phyloP scores from a whole-genome alignment of 257 asterid genomes.

The Euphrasia confusa region DNA sequence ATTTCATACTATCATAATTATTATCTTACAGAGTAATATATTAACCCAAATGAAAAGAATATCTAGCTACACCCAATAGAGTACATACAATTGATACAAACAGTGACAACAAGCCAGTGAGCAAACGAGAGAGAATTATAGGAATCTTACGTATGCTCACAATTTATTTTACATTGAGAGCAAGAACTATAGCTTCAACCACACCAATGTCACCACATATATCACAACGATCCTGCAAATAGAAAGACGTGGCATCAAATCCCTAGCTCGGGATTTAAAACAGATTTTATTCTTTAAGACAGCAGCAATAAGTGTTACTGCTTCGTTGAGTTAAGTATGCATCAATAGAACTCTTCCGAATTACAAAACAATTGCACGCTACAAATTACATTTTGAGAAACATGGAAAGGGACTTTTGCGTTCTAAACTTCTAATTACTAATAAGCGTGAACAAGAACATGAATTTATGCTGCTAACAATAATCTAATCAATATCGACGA shows the following conservation, averaged over 20 bases:
- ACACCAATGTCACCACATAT: slow-evolving; percentile 58
- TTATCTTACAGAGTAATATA: no score
- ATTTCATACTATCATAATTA: no score
- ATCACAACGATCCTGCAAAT: slow-evolving; percentile 56
- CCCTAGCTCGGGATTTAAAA: not conserved
- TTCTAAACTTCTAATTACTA: not conserved
- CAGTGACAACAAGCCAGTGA: slow-evolving; percentile 4
- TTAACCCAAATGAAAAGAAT: no score
- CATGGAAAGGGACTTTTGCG: not conserved
- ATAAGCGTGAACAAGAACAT: not conserved
- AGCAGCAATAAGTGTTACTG: not conserved
- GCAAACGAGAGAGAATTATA: slow-evolving; percentile 15
- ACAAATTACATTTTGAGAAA: slow-evolving; percentile 1
- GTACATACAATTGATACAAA: not conserved
- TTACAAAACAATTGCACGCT: not conserved
- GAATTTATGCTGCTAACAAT: not conserved
- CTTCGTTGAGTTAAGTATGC: not conserved
- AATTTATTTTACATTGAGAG: slow-evolving; percentile 38
- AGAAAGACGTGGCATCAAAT: slow-evolving; percentile 18
- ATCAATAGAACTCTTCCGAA: not conserved
- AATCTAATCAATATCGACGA: slow-evolving; percentile 8
- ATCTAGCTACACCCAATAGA: no score
- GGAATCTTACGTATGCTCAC: slow-evolving; percentile 55
- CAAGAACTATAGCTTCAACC: slow-evolving; percentile 40
- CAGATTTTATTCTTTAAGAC: slow-evolving; percentile 4